Evolutionary conservation across 768 basidiomycete species (phyloP), one percentile per base, ranked within the genome.

Genomic region (Lactifluus volemus): DNA sequence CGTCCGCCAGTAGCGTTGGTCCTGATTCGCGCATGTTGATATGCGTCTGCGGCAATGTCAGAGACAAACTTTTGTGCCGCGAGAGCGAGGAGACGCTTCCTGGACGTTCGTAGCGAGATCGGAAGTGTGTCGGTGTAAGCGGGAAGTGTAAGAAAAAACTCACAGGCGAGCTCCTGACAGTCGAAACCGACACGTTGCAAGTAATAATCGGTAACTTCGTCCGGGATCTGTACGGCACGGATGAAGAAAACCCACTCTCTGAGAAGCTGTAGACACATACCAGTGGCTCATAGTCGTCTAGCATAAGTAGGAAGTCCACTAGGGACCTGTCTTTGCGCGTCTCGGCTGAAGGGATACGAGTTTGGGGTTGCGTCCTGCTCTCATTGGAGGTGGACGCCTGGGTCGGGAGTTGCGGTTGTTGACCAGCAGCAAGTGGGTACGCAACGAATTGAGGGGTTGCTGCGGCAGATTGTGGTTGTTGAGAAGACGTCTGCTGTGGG

Each of bases 41-140:
- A 98, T 10, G 97, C 94, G 72, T 99, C 97, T 2, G 90, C 84
- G 3, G 96, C 89, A 58, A 99, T 95, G 70, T 98, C 96, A 7
- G 94, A 91, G 48, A 98, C 87, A 70, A 99, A 98, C 70, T 98
- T 98, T 70, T 99, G 97, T 0, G 97, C 93, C 3, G 97, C 95
- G 12, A 98, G 81, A 0, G 96, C 94, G 29, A 99, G 78, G 17
- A 99, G 82, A 3, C 96, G 89, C 76, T 97, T 98, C 59, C 95
- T 97, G 71, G 8, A 61, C 44, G 29, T 53, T 48, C 9, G 14
- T 29, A 34, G 54, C 30, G 41, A 50, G 36, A 36, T 66, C 68
- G 53, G 48, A 32, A 17, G 25, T 32, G 30, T 32, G 56, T 17
- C n/a, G 6, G n/a, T n/a, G n/a, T 29, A 34, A 19, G 17, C 42